Percentiles rank a stretch among this genome's conserved stretches.
Conservation (phyloP, 129 eudicot species). For the Arctium minus region DNA sequence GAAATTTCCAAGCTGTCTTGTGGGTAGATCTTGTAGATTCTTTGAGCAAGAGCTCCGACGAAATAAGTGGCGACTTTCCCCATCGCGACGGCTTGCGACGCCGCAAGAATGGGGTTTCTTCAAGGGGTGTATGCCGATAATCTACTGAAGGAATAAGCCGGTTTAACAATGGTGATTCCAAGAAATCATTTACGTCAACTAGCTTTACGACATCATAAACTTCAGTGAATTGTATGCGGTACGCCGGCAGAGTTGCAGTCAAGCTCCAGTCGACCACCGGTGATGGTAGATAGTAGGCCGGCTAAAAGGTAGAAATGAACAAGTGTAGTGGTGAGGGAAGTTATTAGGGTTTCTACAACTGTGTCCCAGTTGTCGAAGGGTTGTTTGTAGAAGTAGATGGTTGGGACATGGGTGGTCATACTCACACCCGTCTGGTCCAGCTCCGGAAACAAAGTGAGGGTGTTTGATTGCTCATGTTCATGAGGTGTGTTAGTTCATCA, state of each 20-base stretch:
- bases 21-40: too few relatives aligned
- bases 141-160: slow-evolving; percentile 45
- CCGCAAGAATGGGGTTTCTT: slow-evolving; percentile 39
- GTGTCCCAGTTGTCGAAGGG: slow-evolving; percentile 9
- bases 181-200: slow-evolving; percentile 45
- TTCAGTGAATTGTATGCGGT: slow-evolving; percentile 23
- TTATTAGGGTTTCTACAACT: slow-evolving; percentile 36
- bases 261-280: slow-evolving; percentile 55
- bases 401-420: slow-evolving; percentile 38
- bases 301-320: slow-evolving; percentile 66
- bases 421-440: slow-evolving; percentile 38
- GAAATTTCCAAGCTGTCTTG: too few relatives aligned
- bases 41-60: too few relatives aligned
- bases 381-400: slow-evolving; percentile 44
- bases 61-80: too few relatives aligned
- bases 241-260: slow-evolving; percentile 50
- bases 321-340: slow-evolving; percentile 40
- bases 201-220: slow-evolving; percentile 35
- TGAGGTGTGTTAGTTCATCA: slow-evolving; percentile 19
- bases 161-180: slow-evolving; percentile 21
- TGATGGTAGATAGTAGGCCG: slow-evolving; percentile 40
- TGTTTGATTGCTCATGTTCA: slow-evolving; percentile 22
- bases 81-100: too few relatives aligned
- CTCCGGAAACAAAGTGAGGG: slow-evolving; percentile 21
- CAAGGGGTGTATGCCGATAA: slow-evolving; percentile 39